Evolutionary conservation across 768 basidiomycete genomes (phyloP), one percentile per base, ranked within the genome.

Genomic region (Naganishia onofrii): DNA sequence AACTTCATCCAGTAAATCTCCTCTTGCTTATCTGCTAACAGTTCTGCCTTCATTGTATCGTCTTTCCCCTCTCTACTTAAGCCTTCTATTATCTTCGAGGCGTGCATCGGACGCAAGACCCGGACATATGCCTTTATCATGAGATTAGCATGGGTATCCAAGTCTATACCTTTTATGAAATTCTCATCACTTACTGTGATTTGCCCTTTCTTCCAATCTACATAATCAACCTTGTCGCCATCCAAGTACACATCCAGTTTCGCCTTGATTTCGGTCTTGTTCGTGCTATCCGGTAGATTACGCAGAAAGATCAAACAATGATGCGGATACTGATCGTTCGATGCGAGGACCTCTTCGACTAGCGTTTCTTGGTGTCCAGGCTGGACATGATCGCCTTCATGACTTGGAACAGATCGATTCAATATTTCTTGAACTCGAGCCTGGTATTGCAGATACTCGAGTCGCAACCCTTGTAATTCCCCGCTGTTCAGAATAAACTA

Each of bases 1-100:
- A 67, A 38, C 34, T 53, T 55, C 66, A 67, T 67, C 66, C 66
- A 67, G 48, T 67, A 67, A 44, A 67, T 55, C 53, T 67, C 53
- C 38, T 67, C 66, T 28, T 38, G 29, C 19, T 53, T 51, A 17
- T 53, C 66, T 13, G 28, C 26, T n/a, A 67, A 17, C 26, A 67
- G 29, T 21, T 67, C 53, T 34, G 66, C 66, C 38, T 44, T 42
- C 60, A 63, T 63, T 8, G 34, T 26, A 21, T 28, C 26, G 23
- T 46, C 42, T 21, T 3, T 13, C 15, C 1, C 38, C 2, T 44
- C 28, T 4, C 9, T 36, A n/a, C 29, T 44, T 3, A 63, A 28
- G 10, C 60, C 60, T 26, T 46, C 60, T 29, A 63, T 44, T 44
- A 63, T 63, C 42, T 42, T 63, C 5, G n/a, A 26, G 6, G 60